Percentiles rank a stretch among this genome's conserved stretches.
Conservation (phyloP, 2,329 filamentous ascomycete species). For the Cylindrodendrum hubeiense region DNA sequence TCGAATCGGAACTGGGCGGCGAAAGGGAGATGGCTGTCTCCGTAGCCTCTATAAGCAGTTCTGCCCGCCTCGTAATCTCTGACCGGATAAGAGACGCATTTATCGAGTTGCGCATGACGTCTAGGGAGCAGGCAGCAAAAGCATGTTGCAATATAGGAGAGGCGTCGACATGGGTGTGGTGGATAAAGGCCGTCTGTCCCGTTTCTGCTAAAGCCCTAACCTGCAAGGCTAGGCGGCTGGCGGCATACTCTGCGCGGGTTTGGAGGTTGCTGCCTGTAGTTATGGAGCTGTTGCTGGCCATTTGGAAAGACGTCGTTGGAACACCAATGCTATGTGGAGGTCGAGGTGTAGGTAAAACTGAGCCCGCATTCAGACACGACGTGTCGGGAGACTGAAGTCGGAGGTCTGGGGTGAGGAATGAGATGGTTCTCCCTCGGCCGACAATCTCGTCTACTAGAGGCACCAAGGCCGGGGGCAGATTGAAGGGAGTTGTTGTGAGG, state of each 20-base stretch:
- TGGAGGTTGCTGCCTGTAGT: conserved; percentile 16
- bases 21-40: conserved; percentile 5
- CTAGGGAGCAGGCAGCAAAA: conserved; percentile 10
- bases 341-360: neutral
- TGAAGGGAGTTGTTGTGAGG: neutral
- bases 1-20: neutral
- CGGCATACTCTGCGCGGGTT: conserved; percentile 19
- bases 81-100: conserved; percentile 4
- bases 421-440: neutral
- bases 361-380: neutral
- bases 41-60: conserved; percentile 11
- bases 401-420: neutral
- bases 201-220: conserved; percentile 11
- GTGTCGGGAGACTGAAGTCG: neutral
- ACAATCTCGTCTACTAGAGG: conserved; percentile 15
- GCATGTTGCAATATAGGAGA: conserved; percentile 14
- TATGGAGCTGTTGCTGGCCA: neutral
- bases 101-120: conserved; percentile 5
- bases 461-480: conserved; percentile 14
- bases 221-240: conserved; percentile 8
- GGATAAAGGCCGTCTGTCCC: conserved; percentile 20
- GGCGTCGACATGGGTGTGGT: conserved; percentile 14
- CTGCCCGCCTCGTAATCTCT: conserved; percentile 9
- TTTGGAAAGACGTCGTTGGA: neutral
- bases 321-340: neutral